Evolutionary conservation across 2,329 filamentous ascomycete genomes (phyloP), one percentile per base, ranked within the genome.

Genomic region (Pseudocercospora cruenta): DNA sequence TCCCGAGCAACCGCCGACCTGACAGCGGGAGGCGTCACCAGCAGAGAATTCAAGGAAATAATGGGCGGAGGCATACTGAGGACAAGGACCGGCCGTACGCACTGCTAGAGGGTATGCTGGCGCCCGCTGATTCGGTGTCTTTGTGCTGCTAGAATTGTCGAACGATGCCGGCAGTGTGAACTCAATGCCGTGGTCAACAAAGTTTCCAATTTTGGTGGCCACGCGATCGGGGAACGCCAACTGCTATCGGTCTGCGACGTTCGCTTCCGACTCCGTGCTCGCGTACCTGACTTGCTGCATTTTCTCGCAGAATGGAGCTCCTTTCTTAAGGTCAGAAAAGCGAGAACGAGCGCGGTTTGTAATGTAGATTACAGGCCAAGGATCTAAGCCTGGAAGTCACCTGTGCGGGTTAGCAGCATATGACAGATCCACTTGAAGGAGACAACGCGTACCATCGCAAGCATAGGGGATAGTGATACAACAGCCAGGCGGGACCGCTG

Each of bases 1-100:
- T 64, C 49, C 67, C 65, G 64, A 65, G 58, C 28, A 63, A 69
- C 53, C 31, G 60, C 68, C 62, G 68, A 63, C 43, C 66, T 65
- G 47, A 70, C 19, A 39, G 68, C 66, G 39, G 68, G 68, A 54
- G 68, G 69, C 64, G 69, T 64, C 8, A 61, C 64, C 45, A 71
- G 60, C 9, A 70, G 54, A 45, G 24, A 64, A 49, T 53, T 62
- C 51, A 66, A 36, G 45, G 57, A 36, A 43, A 39, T 22, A 26
- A 60, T 60, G n/a, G 45, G 24, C 21, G 57, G 36, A 33, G 57
- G 28, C 62, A 63, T 63, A 49, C 7, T 49, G 22, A 24, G n/a
- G 19, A 24, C 45, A 19, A 47, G 31, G 21, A 39, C 24, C 62
- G 62, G 62, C 54, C 62, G 62, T 51, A 64, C 43, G 54, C 54